These are phyloP conservation scores for Emmonsiellopsis sp. DNA, from an alignment of 2,329 filamentous ascomycete genomes.

Conservation along the genomic window DNA sequence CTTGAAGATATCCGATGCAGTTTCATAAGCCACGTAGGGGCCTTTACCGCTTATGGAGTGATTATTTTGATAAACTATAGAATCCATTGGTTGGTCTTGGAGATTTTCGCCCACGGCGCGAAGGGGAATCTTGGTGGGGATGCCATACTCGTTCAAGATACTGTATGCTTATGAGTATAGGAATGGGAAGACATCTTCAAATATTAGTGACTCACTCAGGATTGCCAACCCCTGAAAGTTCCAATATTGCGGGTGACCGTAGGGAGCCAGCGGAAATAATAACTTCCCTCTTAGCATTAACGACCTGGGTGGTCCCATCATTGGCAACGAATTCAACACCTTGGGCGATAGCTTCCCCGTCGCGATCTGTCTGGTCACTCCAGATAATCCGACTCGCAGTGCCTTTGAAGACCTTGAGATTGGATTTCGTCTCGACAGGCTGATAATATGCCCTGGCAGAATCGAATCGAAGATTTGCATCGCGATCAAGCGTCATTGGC, in stretches of 20 bases:
- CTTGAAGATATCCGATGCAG: not conserved
- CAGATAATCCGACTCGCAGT: not conserved
- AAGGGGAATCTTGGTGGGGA: slow-evolving; percentile 28
- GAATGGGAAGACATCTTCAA: no score
- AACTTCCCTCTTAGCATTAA: slow-evolving; percentile 29
- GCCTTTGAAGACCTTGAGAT: not conserved
- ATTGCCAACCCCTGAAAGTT: slow-evolving; percentile 38
- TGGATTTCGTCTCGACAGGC: not conserved
- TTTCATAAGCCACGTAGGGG: not conserved
- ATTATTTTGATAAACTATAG: not conserved
- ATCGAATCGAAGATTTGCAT: not conserved
- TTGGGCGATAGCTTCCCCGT: slow-evolving; percentile 19
- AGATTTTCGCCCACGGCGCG: slow-evolving; percentile 34
- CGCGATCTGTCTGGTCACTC: not conserved
- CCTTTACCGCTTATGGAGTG: not conserved
- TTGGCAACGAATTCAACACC: slow-evolving; percentile 35
- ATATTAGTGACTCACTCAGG: not conserved
- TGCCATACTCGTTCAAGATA: slow-evolving; percentile 23
- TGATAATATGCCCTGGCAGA: not conserved
- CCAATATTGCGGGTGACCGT: slow-evolving; percentile 36
- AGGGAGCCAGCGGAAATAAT: slow-evolving; percentile 41
- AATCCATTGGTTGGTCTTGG: slow-evolving; percentile 8
- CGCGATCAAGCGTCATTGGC: not conserved
- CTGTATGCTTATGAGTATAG: no score
- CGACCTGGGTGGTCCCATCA: not conserved